A percentile compares a stretch with the other conserved stretches of the same genome.
Conservation (phyloP, 2,329 filamentous ascomycete species). For the Monosporascus sp. region DNA sequence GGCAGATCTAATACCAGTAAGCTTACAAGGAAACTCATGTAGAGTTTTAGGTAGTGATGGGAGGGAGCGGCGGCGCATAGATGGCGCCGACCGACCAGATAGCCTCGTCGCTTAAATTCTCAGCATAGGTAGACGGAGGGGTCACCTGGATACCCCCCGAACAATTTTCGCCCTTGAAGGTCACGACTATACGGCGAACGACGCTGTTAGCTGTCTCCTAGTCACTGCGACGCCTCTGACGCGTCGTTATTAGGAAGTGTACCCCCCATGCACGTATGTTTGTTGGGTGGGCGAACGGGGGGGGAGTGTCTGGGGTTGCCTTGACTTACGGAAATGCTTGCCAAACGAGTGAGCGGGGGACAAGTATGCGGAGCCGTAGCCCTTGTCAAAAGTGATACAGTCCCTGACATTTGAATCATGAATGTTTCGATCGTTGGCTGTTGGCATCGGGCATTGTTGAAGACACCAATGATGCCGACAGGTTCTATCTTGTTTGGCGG, state of each 20-base stretch:
- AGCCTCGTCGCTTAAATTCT: background rate
- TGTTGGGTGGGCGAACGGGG: background rate
- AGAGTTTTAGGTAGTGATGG: background rate
- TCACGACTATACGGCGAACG: background rate
- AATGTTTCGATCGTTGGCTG: background rate
- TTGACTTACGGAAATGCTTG: background rate
- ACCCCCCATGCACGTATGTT: too few relatives aligned
- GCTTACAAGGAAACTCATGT: too few relatives aligned
- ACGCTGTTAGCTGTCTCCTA: background rate
- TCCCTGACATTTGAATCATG: background rate
- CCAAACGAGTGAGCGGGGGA: background rate
- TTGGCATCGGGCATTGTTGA: background rate
- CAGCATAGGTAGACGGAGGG: background rate
- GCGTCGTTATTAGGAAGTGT: background rate
- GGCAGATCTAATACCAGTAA: too few relatives aligned
- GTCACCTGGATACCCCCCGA: background rate
- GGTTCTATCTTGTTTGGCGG: background rate
- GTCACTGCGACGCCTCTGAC: background rate
- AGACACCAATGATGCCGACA: background rate
- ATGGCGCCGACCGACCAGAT: background rate
- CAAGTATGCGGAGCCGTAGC: background rate
- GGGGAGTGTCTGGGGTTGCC: background rate
- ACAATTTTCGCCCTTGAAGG: background rate
- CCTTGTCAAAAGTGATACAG: background rate
- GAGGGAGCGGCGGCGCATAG: background rate